Base-by-base conservation (phyloP, 352 stramenopile genomes). In the Phytophthora capsici region DNA sequence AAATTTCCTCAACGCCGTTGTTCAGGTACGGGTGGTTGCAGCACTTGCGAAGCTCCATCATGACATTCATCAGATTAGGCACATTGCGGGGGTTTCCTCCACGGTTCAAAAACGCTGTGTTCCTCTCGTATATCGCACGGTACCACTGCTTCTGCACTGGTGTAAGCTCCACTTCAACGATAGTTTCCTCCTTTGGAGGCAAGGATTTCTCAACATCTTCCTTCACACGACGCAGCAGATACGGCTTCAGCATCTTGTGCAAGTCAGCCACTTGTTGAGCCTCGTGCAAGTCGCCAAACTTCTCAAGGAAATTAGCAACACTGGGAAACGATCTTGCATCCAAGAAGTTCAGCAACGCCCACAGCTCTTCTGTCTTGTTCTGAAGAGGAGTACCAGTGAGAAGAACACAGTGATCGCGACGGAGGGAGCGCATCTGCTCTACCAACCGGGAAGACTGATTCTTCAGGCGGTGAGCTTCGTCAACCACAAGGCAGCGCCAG, bases 291-390 rank as follows among this genome's bases (percentile, higher is more conserved):
- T 94, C 84, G 12, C 89, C 89, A 82, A 95, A 96, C 69, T 98
- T 93, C 5, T 93, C 92, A 49, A 99, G 76, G 73, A 99, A 99
- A 28, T 95, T 79, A 16, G 90, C 71, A 78, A 95, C 78, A 58
- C 95, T 97, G 7, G 88, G 89, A 75, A 99, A 99, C 14, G 84
- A 94, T 28, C 91, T 82, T 12, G 65, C 78, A 41, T 99, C 96
- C 28, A 99, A 89, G 41, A 99, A 99, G 73, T 99, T 98, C 1
- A 99, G 79, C 26, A 99, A 77, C 3, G 97, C 94, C 97, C 97
- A 99, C n/a, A 99, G 75, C 74, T 99, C 98, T 64, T 98, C 87
- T 4, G 98, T 99, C 71, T 99, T 99, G 84, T 99, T 99, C 56
- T 96, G 89, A 7, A 97, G 53, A 34, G 89, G 89, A 36, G 89